Evolutionary conservation across 805 yeast genomes (phyloP).

Genomic region (Dipodascopsis tothii): DNA sequence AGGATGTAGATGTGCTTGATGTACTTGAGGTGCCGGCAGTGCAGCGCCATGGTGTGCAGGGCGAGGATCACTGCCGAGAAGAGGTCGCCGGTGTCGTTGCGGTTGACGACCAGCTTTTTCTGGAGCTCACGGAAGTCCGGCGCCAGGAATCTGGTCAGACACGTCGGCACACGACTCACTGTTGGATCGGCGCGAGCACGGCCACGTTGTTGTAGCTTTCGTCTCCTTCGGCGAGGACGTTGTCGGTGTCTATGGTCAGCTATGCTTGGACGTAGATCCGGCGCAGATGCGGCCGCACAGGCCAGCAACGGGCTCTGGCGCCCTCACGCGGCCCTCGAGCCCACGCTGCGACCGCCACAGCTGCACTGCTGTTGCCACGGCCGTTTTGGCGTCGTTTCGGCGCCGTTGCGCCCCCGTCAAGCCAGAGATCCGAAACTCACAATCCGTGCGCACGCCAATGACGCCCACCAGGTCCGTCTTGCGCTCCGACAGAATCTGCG

Average conservation of each 20-base stretch:
- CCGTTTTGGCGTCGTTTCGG: too few species aligned
- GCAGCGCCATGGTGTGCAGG: slow-evolving; percentile 29
- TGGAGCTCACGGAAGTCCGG: slow-evolving; percentile 3
- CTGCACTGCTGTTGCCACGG: too few species aligned
- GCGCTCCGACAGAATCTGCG: slow-evolving; percentile 24
- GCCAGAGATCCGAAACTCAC: slow-evolving; percentile 2
- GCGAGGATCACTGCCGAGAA: slow-evolving; percentile 34
- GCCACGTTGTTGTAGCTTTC: slow-evolving; percentile 16
- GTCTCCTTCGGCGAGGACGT: slow-evolving; percentile 2
- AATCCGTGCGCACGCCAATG: slow-evolving; percentile 24
- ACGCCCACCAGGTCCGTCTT: slow-evolving; percentile 29
- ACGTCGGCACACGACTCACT: slow-evolving; percentile 1
- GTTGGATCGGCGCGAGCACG: slow-evolving; percentile 11
- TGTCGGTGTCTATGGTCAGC: neutral
- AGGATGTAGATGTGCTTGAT: slow-evolving; percentile 28
- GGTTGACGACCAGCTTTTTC: slow-evolving; percentile 6
- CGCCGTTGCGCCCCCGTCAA: too few species aligned
- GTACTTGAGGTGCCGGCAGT: slow-evolving; percentile 30
- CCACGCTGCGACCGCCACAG: too few species aligned
- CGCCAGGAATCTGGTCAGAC: slow-evolving; percentile 1
- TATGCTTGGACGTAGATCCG: neutral
- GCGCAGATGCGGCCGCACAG: neutral
- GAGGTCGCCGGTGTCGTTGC: slow-evolving; percentile 10
- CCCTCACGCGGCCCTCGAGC: too few species aligned
- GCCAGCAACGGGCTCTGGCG: too few species aligned